A percentile compares a stretch with the other conserved stretches of the same genome.
Conservation (phyloP, 106 monocot species). For the Dendrobium catenatum region DNA sequence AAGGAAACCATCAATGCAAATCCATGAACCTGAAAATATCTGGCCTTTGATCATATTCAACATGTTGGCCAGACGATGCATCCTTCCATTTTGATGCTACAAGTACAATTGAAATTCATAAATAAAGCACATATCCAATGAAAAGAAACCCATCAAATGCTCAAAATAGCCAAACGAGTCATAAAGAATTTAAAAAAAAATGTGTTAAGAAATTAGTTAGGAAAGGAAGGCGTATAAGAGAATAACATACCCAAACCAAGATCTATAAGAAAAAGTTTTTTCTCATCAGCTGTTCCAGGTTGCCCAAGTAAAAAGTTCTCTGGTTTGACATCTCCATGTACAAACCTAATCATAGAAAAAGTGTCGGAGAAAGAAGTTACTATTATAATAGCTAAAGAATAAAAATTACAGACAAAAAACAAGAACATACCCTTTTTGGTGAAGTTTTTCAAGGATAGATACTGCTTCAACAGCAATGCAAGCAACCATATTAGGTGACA, state of each 20-base stretch:
- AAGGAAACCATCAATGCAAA: not conserved
- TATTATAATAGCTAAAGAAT: not conserved
- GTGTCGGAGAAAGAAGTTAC: not conserved
- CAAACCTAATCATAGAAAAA: conserved; percentile 46
- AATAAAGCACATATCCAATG: not conserved
- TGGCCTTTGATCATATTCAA: conserved; percentile 97
- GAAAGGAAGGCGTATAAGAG: not conserved
- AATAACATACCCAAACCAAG: conserved; percentile 76
- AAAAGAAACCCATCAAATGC: not conserved
- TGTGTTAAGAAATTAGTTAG: not conserved
- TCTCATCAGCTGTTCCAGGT: conserved; percentile 85
- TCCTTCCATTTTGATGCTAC: conserved; percentile 95
- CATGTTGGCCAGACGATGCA: conserved; percentile 77
- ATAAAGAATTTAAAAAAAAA: not conserved
- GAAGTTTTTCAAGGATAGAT: conserved; percentile 97
- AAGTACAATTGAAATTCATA: conserved; percentile 2
- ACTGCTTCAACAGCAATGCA: conserved; percentile 96
- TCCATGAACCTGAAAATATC: conserved; percentile 84
- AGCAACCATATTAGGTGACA: conserved; percentile 86
- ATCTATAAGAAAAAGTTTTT: conserved; percentile 96
- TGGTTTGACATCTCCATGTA: conserved; percentile 99
- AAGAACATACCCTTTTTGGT: conserved; percentile 63
- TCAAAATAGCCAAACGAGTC: not conserved
- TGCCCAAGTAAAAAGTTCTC: conserved; percentile 97
- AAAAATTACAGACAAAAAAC: not conserved